Percentiles rank a stretch among this genome's conserved stretches.
phyloP scores from a whole-genome alignment of 2,329 filamentous ascomycete genomes.

The Blumeria hordei region DNA sequence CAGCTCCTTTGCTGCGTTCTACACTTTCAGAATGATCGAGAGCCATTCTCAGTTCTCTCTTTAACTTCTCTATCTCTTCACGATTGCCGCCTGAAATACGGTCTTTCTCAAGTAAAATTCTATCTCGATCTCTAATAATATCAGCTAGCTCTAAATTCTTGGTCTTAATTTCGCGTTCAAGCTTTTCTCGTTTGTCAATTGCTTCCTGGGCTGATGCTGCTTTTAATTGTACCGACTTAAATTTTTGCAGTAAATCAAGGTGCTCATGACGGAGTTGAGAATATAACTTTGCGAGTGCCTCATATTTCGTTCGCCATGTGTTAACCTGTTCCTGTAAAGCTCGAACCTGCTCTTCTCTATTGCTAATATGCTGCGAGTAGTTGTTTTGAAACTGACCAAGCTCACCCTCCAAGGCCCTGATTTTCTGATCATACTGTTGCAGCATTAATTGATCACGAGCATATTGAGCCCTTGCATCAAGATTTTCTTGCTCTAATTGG shows the following conservation, averaged over 20 bases:
- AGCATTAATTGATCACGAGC: constrained; percentile 94
- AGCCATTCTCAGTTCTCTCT: constrained; percentile 78
- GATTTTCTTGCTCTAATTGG: constrained; percentile 82
- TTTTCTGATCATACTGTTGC: constrained; percentile 83
- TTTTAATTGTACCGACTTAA: constrained; percentile 89
- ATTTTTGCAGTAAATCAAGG: constrained; percentile 81
- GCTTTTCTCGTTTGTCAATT: constrained; percentile 79
- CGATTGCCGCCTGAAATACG: constrained; percentile 64
- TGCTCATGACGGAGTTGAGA: constrained; percentile 90
- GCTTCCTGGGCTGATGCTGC: constrained; percentile 92
- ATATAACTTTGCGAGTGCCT: constrained; percentile 87
- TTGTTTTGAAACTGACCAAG: constrained; percentile 61
- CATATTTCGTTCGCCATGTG: constrained; percentile 93
- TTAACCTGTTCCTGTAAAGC: constrained; percentile 92
- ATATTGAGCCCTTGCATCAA: constrained; percentile 84
- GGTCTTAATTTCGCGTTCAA: constrained; percentile 94
- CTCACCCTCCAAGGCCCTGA: constrained; percentile 81
- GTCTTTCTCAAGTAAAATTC: constrained; percentile 82
- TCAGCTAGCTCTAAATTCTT: constrained; percentile 97
- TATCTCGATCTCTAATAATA: constrained; percentile 92
- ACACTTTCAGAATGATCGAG: constrained; percentile 78
- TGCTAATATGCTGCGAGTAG: constrained; percentile 60
- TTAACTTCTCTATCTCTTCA: constrained; percentile 85
- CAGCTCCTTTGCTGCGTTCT: constrained; percentile 80
- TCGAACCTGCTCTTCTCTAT: constrained; percentile 83